Percentiles rank a stretch among this genome's conserved stretches.
Conservation (phyloP, 2,329 filamentous ascomycete species). For the Neocucurbitaria cava region DNA sequence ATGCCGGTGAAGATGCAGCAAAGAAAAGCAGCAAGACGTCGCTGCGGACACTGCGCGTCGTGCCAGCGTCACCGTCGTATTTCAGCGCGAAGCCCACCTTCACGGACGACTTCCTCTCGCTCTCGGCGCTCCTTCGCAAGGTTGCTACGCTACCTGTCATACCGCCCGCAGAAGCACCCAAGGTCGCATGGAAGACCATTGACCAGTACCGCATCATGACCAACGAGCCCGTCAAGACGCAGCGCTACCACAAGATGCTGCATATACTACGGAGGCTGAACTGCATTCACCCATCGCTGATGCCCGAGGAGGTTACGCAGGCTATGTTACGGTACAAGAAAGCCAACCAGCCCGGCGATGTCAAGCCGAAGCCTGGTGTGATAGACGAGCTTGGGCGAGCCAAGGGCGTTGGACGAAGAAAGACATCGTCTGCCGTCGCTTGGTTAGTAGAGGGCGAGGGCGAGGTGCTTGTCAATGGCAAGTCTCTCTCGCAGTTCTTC, state of each 20-base stretch:
- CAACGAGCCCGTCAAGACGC: conserved; percentile 58
- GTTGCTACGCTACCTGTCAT: conserved; percentile 77
- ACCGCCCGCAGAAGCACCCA: conserved; percentile 69
- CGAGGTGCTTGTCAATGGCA: conserved; percentile 88
- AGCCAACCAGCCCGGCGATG: conserved; percentile 73
- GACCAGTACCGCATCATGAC: conserved; percentile 71
- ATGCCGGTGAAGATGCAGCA: conserved; percentile 10
- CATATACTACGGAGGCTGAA: conserved; percentile 80
- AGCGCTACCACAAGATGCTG: conserved; percentile 80
- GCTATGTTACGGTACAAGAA: conserved; percentile 76
- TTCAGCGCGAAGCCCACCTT: conserved; percentile 87
- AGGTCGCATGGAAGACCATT: conserved; percentile 81
- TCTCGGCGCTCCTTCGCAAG: conserved; percentile 75
- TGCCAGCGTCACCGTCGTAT: conserved; percentile 90
- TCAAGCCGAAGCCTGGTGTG: conserved; percentile 66
- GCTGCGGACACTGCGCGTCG: conserved; percentile 65
- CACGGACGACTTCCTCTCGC: conserved; percentile 79
- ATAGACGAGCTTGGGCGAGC: conserved; percentile 82
- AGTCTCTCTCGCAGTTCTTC: conserved; percentile 81
- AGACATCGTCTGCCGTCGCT: conserved; percentile 83
- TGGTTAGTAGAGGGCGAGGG: conserved; percentile 93
- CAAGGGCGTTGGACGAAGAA: conserved; percentile 82
- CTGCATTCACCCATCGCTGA: conserved; percentile 79
- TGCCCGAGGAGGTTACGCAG: conserved; percentile 71
- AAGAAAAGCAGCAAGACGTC: conserved; percentile 19